Evolutionary conservation across 345 rosid genomes (phyloP), one percentile per base, ranked within the genome.

Genomic region (Bruguiera sexangula): DNA sequence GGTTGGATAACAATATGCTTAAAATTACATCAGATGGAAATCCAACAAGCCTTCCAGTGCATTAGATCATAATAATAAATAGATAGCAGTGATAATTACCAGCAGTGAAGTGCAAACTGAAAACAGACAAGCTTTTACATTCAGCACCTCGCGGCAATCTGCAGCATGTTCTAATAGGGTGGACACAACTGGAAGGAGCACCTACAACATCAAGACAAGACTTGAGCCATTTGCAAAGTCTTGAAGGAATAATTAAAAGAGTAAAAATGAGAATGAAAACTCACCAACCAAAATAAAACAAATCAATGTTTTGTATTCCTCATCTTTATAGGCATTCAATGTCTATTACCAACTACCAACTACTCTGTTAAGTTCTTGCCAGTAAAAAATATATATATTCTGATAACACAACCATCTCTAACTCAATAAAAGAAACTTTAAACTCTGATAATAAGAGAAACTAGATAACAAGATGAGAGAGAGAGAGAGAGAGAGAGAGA

Each of bases 111-210:
- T 84, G 80, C 97, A 91, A 69, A 86, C 70, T 63, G 97, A 85
- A 79, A 93, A 93, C 51, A 93, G 76, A 83, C 94, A 88, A 80
- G 96, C 84, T 76, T 86, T 91, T 48, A 91, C 86, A 82, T 72
- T 89, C 68, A 79, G 73, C 61, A 76, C 75, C 76, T 91, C 91
- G 70, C 46, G 82, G 54, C 72, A 70, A 69, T 48, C 74, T 15
- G 74, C 73, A 43, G 88, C 88, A 61, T 75, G 76, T 72, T 83
- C 78, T 69, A 93, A 81, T 68, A 83, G 78, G 61, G 78, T 68
- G 39, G 74, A 69, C 79, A 84, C 85, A 78, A 79, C 65, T 63
- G 97, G 91, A 72, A 87, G 80, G n/a, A 93, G 85, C 78, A 88
- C 92, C 98, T 93, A 75, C 63, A 70, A 58, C 55, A 73, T 71